phyloP scores from a whole-genome alignment of 768 basidiomycete genomes.

The Ramaria sp. region DNA sequence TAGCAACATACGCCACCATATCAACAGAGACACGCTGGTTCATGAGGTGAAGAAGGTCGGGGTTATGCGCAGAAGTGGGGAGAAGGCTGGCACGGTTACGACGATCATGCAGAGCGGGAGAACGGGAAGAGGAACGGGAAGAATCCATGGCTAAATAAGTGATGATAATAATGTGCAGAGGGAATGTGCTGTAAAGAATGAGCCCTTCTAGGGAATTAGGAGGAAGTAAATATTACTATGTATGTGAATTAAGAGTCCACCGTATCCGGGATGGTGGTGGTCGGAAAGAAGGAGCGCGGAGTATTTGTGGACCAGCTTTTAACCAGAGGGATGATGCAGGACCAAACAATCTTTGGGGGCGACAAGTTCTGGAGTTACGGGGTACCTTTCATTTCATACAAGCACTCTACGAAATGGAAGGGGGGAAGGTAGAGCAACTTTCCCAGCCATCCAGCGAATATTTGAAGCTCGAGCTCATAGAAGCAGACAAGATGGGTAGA shows the following conservation, averaged over 20 bases:
- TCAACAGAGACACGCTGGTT: constrained; percentile 65
- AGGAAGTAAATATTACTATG: not conserved
- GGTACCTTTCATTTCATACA: too few species aligned
- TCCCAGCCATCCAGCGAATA: too few species aligned
- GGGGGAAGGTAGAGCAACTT: too few species aligned
- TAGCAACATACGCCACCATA: constrained; percentile 81
- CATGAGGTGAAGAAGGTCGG: constrained; percentile 70
- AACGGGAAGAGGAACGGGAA: not conserved
- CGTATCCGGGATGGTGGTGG: not conserved
- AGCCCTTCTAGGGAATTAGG: constrained; percentile 8
- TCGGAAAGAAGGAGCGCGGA: constrained; percentile 2
- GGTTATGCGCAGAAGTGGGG: constrained; percentile 65
- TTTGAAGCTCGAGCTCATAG: too few species aligned
- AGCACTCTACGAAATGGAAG: too few species aligned
- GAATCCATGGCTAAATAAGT: not conserved
- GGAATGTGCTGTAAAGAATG: constrained; percentile 6
- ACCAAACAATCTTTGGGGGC: not conserved
- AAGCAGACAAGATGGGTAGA: too few species aligned
- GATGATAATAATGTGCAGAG: not conserved
- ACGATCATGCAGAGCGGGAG: not conserved
- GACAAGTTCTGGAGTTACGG: too few species aligned
- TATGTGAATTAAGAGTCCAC: constrained; percentile 2
- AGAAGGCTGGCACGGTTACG: constrained; percentile 66
- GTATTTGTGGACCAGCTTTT: not conserved
- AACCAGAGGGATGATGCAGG: not conserved